Base-by-base conservation (phyloP, 2,329 filamentous ascomycete genomes). In the Albifimbria verrucaria region DNA sequence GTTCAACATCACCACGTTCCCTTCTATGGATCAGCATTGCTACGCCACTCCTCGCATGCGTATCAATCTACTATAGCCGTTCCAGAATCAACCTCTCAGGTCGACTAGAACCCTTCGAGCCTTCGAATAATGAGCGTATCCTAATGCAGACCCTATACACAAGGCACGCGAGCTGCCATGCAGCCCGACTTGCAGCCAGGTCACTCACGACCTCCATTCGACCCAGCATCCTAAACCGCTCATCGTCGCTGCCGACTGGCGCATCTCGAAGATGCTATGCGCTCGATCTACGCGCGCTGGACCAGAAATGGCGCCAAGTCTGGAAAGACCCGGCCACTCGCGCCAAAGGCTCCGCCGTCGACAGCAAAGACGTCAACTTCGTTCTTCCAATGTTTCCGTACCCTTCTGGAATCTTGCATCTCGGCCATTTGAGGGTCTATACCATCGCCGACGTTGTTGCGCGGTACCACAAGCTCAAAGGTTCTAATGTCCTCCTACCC, bases 341-440 rank as follows among this genome's bases (percentile, higher is more conserved):
- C 20, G 42, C 32, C 4, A 18, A 43, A 55, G n/a, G 57, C 22
- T 43, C 55, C 23, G 12, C 58, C 28, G 57, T 48, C 55, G 61
- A 57, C 26, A 46, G 55, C 51, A 57, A 69, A 32, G 61, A 71
- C 42, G 71, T 71, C 53, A 78, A 77, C 69, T 96, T 93, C 68
- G 83, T 96, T 56, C 77, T 96, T 51, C 87, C 92, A 59, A 96
- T 96, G 92, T 96, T 96, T 66, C 92, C 92, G 0, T 96, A 96
- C 68, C 92, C 92, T 1, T 96, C 92, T 0, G 92, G 92, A 25
- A 86, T 85, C 25, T 79, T 96, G 24, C 92, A 96, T 68, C 84
- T 96, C 55, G 92, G 92, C 15, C 92, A 96, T 68, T 76, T 96
- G 39, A 86, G 92, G 46, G 90, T 95, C 48, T 96, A 96, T 74